phyloP scores from a whole-genome alignment of 768 basidiomycete genomes.

The Lactarius sanguifluus region DNA sequence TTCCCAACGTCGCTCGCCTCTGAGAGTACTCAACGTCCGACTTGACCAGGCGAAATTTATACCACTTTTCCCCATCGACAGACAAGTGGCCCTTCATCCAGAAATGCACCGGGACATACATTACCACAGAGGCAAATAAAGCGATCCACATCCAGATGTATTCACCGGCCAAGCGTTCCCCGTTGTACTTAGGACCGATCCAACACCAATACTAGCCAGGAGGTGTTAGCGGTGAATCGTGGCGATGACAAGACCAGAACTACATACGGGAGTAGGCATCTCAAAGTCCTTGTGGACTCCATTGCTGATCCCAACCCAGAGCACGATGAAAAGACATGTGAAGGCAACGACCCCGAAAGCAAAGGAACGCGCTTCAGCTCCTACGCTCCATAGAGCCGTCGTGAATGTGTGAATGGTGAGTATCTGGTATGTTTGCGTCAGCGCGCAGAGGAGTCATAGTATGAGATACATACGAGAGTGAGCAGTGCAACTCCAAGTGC shows the following conservation, averaged over 20 bases:
- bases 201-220: slow-evolving; percentile 44
- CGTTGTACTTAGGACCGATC: slow-evolving; percentile 38
- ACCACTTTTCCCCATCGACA: slow-evolving; percentile 37
- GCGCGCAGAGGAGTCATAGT: not conserved
- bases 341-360: slow-evolving; percentile 27
- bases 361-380: slow-evolving; percentile 34
- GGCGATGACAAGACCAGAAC: not conserved
- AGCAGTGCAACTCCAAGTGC: slow-evolving; percentile 44
- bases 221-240: not conserved
- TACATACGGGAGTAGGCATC: slow-evolving; percentile 38
- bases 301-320: slow-evolving; percentile 40
- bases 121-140: slow-evolving; percentile 37
- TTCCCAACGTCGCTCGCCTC: slow-evolving; percentile 18
- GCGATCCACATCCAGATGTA: slow-evolving; percentile 49
- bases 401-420: slow-evolving; percentile 44
- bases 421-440: slow-evolving; percentile 33
- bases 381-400: slow-evolving; percentile 39
- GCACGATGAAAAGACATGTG: slow-evolving; percentile 29
- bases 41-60: slow-evolving; percentile 34
- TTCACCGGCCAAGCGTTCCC: slow-evolving; percentile 42
- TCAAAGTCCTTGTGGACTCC: slow-evolving; percentile 30
- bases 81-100: slow-evolving; percentile 39
- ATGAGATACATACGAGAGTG: slow-evolving; percentile 38
- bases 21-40: slow-evolving; percentile 13
- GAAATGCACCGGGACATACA: slow-evolving; percentile 41